Conservation (phyloP, 345 rosid genomes). For the Lepidium didymum region DNA sequence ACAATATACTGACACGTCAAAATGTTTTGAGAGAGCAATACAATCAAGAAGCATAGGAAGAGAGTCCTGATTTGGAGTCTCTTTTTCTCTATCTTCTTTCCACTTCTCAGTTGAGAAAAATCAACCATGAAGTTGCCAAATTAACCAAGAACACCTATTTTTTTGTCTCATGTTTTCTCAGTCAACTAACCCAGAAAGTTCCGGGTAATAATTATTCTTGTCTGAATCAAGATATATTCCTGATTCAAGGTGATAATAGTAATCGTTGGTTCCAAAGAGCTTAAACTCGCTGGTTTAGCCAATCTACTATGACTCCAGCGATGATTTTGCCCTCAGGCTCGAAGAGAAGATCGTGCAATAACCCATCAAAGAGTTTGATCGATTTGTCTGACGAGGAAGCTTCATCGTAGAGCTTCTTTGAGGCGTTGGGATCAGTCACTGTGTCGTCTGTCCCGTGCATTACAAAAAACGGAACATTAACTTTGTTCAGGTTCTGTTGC, state of each 20-base stretch:
- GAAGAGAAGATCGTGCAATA: constrained; percentile 80
- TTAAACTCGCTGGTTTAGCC: constrained; percentile 56
- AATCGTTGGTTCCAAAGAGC: neutral
- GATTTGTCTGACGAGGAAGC: constrained; percentile 75
- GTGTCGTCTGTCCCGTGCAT: constrained; percentile 85
- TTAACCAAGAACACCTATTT: neutral
- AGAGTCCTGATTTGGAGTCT: neutral
- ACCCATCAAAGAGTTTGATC: constrained; percentile 59
- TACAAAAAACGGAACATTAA: constrained; percentile 68
- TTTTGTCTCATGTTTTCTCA: neutral
- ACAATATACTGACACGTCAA: neutral
- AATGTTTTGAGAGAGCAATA: neutral
- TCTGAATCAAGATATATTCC: constrained; percentile 13
- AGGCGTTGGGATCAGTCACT: constrained; percentile 76
- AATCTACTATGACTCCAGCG: constrained; percentile 51
- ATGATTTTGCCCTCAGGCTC: constrained; percentile 76
- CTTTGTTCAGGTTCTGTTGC: constrained; percentile 53
- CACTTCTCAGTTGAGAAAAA: neutral
- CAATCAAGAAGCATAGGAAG: neutral
- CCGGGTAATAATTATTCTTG: neutral
- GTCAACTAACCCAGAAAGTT: neutral
- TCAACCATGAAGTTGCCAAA: constrained; percentile 1
- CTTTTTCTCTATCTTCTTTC: neutral
- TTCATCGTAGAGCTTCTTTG: constrained; percentile 51
- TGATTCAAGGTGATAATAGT: neutral